Conservation (phyloP, 176 grass and related monocot genomes). For the Juncus effusus region DNA sequence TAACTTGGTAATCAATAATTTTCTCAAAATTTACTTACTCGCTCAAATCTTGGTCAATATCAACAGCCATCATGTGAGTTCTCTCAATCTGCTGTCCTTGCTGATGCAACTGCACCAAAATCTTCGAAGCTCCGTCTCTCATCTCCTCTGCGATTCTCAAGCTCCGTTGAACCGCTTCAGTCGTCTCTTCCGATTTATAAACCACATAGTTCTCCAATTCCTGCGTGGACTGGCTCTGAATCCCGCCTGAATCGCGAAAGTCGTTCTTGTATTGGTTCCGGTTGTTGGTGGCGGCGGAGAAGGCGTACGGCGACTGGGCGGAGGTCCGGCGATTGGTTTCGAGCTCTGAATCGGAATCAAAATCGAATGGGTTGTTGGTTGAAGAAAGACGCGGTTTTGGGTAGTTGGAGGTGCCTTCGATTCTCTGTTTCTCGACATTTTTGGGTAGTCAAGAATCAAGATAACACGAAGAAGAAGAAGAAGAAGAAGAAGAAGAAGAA, state of each 20-base stretch:
- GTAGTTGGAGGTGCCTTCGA: neutral
- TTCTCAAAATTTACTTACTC: constrained; percentile 38
- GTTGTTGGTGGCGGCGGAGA: constrained; percentile 18
- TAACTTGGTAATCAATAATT: neutral
- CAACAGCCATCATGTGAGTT: constrained; percentile 61
- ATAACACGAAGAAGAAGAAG: too few relatives aligned
- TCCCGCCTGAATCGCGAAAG: constrained; percentile 63
- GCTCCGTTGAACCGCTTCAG: constrained; percentile 45
- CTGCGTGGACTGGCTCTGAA: constrained; percentile 64
- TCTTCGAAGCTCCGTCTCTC: constrained; percentile 67
- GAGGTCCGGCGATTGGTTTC: constrained; percentile 12
- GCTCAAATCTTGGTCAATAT: constrained; percentile 88
- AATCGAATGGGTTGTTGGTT: constrained; percentile 39
- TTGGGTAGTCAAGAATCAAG: neutral
- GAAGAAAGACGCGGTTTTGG: neutral
- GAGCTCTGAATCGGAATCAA: constrained; percentile 38
- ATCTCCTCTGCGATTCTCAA: constrained; percentile 82
- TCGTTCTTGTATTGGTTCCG: constrained; percentile 57
- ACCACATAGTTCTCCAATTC: constrained; percentile 64
- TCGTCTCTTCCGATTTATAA: constrained; percentile 79
- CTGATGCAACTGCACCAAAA: constrained; percentile 73
- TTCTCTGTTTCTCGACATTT: constrained; percentile 20
- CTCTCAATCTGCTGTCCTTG: constrained; percentile 77
- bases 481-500: too few relatives aligned
- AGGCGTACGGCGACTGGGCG: neutral